Percentiles rank a stretch among this genome's conserved stretches.
Conservation (phyloP, 108 stramenopile genomes). For the Epithemia pelagica region DNA sequence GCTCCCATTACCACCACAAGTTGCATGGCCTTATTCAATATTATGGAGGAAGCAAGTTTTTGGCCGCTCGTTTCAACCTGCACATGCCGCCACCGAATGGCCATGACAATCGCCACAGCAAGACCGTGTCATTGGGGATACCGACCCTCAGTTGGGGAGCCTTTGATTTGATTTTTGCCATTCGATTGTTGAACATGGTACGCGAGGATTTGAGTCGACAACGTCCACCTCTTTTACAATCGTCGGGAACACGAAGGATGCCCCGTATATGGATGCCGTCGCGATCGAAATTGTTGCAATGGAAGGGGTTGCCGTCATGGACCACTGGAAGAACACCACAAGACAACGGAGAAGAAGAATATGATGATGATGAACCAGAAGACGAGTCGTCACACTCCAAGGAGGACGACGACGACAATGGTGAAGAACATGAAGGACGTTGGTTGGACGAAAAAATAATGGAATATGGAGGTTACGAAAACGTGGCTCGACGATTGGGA, state of each 20-base stretch:
- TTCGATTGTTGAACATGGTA: conserved; percentile 44
- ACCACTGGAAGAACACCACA: background rate
- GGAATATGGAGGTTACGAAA: conserved; percentile 66
- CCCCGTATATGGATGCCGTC: conserved; percentile 46
- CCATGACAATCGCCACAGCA: background rate
- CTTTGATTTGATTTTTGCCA: conserved; percentile 55
- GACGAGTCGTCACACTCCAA: background rate
- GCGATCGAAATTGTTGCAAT: conserved; percentile 18
- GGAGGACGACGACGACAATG: background rate
- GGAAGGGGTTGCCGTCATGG: background rate
- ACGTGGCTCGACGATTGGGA: conserved; percentile 58
- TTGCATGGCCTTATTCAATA: conserved; percentile 39
- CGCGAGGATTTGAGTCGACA: conserved; percentile 30
- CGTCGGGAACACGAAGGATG: too few species aligned
- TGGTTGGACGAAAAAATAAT: conserved; percentile 32
- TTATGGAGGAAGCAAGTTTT: conserved; percentile 54
- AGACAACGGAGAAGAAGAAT: too few species aligned
- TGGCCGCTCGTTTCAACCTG: conserved; percentile 31
- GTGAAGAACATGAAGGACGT: background rate
- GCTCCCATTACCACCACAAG: conserved; percentile 9
- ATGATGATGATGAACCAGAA: too few species aligned
- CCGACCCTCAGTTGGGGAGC: conserved; percentile 40
- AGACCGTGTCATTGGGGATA: background rate
- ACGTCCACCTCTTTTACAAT: conserved; percentile 32
- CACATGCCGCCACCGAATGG: conserved; percentile 41